Evolutionary conservation across 208 protist species (phyloP), one percentile per base, ranked within the genome.

Genomic region (Acanthamoeba lenticulata): DNA sequence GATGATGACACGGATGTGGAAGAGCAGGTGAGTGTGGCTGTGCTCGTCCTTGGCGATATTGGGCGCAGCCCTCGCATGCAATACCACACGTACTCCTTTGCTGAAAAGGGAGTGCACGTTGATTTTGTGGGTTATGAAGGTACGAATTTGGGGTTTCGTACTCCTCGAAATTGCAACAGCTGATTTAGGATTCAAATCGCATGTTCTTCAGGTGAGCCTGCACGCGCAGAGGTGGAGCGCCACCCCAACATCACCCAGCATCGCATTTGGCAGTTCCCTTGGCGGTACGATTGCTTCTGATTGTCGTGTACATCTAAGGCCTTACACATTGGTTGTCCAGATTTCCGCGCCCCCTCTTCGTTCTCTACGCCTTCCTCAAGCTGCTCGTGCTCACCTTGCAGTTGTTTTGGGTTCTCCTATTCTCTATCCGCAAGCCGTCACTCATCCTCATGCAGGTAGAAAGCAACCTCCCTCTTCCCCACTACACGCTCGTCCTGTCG

Each of bases 401-500:
- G 52, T 32, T 92, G 38, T 74, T 92, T 11, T 92, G 86, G 86
- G 38, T 92, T 9, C 36, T 92, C 19, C 42, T 92, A 13, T 65
- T 92, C 32, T 17, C 32, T 36, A 74, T 92, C 29, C 57, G 55
- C 44, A 77, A 77, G 52, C 57, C 60, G 2, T 40, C 34, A 17
- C 40, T 74, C 42, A 74, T 92, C 42, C 60, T 92, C n/a, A 42
- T 92, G 24, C 86, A 92, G 86, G 86, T 92, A 36, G 21, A 83
- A 36, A 19, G 34, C 17, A 36, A 0, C 52, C 40, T 83, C 29
- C 34, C 15, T 77, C 67, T 36, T 38, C 13, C 67, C 27, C 67
- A 40, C 67, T 62, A n/a, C n/a, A n/a, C 55, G 15, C 55, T 62
- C 55, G 11, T 36, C 32, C 62, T 72, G 9, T 72, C 62, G 6